phyloP scores from a whole-genome alignment of 2,329 filamentous ascomycete genomes.

The Cladosporium cucumerinum region DNA sequence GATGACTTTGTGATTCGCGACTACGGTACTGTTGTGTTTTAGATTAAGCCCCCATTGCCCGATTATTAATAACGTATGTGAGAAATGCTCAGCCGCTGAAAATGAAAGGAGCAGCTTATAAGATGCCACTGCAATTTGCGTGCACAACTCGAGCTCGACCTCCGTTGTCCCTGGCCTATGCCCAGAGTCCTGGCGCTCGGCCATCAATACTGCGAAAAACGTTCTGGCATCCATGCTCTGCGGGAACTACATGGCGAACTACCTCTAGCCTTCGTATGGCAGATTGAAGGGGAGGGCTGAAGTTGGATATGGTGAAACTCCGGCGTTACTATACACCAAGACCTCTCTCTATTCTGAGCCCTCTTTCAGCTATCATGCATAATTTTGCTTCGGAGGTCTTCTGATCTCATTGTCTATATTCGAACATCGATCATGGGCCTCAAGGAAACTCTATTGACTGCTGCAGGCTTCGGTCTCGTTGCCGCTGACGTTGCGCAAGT shows the following conservation, averaged over 20 bases:
- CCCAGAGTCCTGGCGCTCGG: background rate
- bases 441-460: background rate
- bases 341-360: background rate
- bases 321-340: background rate
- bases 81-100: background rate
- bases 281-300: conserved; percentile 1
- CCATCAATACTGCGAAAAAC: background rate
- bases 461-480: background rate
- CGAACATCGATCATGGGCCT: background rate
- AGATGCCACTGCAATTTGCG: background rate
- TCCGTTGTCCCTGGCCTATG: background rate
- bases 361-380: background rate
- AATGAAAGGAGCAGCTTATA: background rate
- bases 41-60: background rate
- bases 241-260: background rate
- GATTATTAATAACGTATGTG: background rate
- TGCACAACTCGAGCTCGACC: background rate
- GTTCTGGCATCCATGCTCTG: background rate
- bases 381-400: background rate
- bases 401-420: background rate
- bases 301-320: background rate
- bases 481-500: background rate
- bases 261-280: background rate
- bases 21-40: background rate
- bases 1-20: background rate